A percentile compares a stretch with the other conserved stretches of the same genome.
Conservation (phyloP, 2,329 filamentous ascomycete species). For the Aureobasidium subglaciale region DNA sequence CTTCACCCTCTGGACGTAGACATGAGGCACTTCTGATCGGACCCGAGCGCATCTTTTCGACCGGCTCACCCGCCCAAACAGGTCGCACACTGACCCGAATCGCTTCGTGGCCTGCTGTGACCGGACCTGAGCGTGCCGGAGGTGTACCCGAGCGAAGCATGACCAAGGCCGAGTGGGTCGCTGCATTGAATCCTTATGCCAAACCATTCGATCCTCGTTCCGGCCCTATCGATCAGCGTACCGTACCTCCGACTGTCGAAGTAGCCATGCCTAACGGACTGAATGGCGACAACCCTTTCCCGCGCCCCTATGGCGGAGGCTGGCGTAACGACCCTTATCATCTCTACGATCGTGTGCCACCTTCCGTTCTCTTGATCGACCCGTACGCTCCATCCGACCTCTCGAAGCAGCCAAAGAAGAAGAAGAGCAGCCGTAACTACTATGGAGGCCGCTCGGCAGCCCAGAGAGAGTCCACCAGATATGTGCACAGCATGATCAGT, state of each 20-base stretch:
- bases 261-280: not conserved
- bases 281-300: not conserved
- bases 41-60: no score
- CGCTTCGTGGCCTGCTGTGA: no score
- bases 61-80: no score
- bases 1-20: no score
- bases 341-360: not conserved
- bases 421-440: not conserved
- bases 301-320: not conserved
- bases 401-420: not conserved
- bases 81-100: no score
- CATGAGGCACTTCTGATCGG: no score
- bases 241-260: no score
- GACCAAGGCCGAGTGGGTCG: no score
- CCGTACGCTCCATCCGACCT: not conserved
- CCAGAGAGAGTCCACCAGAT: conserved; percentile 3
- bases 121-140: no score
- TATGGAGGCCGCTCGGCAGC: conserved; percentile 2
- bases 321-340: not conserved
- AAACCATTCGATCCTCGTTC: not conserved
- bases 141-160: no score
- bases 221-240: not conserved
- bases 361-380: not conserved
- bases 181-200: no score
- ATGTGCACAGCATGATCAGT: not conserved